Evolutionary conservation across 2,329 filamentous ascomycete genomes (phyloP).

Genomic region (Chrysoporthe deuterocubensis): DNA sequence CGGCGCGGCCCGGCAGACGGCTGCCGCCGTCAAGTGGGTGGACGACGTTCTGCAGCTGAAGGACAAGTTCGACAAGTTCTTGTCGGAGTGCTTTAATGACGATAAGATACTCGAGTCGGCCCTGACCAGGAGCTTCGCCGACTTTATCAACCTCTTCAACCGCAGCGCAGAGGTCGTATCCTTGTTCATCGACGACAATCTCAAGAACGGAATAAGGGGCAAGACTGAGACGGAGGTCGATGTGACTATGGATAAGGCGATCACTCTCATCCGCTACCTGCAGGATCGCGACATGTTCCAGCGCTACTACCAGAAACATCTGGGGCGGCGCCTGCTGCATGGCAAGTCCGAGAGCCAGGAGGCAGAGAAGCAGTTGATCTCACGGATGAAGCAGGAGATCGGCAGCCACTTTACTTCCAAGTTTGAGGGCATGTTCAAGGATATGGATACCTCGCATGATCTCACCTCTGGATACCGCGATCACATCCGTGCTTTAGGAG

Average conservation of each 20-base stretch:
- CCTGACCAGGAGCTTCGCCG: conserved; percentile 83
- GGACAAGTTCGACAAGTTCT: conserved; percentile 85
- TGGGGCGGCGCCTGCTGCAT: conserved; percentile 84
- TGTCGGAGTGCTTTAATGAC: conserved; percentile 70
- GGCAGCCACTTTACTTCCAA: conserved; percentile 93
- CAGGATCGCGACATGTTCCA: conserved; percentile 94
- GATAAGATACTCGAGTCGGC: conserved; percentile 81
- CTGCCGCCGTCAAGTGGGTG: conserved; percentile 91
- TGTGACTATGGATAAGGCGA: conserved; percentile 82
- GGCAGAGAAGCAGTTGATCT: conserved; percentile 93
- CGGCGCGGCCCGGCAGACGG: conserved; percentile 76
- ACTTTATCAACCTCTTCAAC: conserved; percentile 90
- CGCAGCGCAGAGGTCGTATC: conserved; percentile 92
- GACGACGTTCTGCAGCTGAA: conserved; percentile 87
- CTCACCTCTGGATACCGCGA: conserved; percentile 77
- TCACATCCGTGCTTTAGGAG: conserved; percentile 59
- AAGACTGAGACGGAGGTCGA: conserved; percentile 92
- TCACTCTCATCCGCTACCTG: conserved; percentile 84
- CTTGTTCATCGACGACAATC: conserved; percentile 93
- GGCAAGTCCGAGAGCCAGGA: conserved; percentile 90
- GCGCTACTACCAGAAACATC: conserved; percentile 96
- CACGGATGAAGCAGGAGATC: conserved; percentile 94
- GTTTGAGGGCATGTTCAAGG: conserved; percentile 97
- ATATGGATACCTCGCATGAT: conserved; percentile 87
- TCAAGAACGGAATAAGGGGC: conserved; percentile 91